A percentile compares a stretch with the other conserved stretches of the same genome.
Evolutionary conservation across 371 early-diverging fungal species (phyloP).

Genomic region (Parasitella parasitica): DNA sequence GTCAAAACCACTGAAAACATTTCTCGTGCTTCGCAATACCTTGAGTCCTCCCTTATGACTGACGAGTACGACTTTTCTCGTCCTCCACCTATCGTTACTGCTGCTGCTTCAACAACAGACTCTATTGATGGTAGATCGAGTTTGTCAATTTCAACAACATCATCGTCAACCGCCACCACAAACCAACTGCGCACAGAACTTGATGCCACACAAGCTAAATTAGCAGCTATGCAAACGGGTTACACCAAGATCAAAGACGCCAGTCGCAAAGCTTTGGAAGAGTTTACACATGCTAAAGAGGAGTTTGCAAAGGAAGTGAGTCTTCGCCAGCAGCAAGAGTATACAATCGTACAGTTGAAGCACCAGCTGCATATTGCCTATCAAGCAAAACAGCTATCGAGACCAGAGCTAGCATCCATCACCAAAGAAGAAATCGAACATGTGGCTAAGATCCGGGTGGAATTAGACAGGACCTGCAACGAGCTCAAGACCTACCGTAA

Average conservation of each 20-base stretch:
- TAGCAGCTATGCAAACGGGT: constrained; percentile 26
- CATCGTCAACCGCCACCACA: not conserved
- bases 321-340: constrained; percentile 43
- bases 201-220: constrained; percentile 21
- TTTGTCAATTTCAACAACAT: not conserved
- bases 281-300: constrained; percentile 43
- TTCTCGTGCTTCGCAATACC: constrained; percentile 21
- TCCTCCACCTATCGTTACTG: constrained; percentile 9
- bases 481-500: constrained; percentile 41
- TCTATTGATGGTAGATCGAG: not conserved
- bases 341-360: constrained; percentile 30
- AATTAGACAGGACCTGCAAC: constrained; percentile 37
- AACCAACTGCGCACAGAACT: constrained; percentile 29
- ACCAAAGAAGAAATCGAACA: constrained; percentile 42
- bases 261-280: constrained; percentile 43
- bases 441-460: constrained; percentile 31
- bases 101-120: not conserved
- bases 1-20: constrained; percentile 24
- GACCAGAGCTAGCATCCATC: constrained; percentile 20
- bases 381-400: constrained; percentile 17
- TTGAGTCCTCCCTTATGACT: constrained; percentile 21
- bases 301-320: constrained; percentile 45
- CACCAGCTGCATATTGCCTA: constrained; percentile 32
- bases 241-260: constrained; percentile 43
- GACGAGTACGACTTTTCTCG: constrained; percentile 14